These are phyloP conservation scores for Verticillium longisporum DNA, from an alignment of 2,329 filamentous ascomycete genomes.

Conservation along the genomic window DNA sequence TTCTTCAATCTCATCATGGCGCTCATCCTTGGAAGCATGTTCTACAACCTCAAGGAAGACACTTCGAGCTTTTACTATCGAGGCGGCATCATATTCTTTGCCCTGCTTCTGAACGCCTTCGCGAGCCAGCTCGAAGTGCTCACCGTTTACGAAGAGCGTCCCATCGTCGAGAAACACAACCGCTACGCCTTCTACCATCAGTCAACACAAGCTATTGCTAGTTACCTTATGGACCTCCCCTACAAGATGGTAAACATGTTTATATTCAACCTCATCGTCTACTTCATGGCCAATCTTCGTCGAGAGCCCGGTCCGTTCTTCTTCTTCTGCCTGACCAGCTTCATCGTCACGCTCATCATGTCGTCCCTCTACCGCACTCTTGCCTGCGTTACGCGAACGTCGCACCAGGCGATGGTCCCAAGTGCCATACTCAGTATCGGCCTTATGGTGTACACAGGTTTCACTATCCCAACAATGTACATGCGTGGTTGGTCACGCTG, in stretches of 20 bases:
- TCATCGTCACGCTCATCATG: slow-evolving; percentile 21
- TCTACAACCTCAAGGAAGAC: slow-evolving; percentile 49
- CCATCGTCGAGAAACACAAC: slow-evolving; percentile 18
- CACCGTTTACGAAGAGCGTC: slow-evolving; percentile 15
- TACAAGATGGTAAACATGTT: slow-evolving; percentile 37
- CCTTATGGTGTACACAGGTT: slow-evolving; percentile 41
- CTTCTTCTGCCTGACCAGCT: slow-evolving; percentile 40
- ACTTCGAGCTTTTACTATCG: slow-evolving; percentile 48
- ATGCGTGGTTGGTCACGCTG: slow-evolving; percentile 38
- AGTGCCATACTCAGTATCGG: slow-evolving; percentile 42
- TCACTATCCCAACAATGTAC: slow-evolving; percentile 28
- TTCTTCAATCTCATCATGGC: slow-evolving; percentile 31
- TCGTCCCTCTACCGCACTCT: slow-evolving; percentile 18
- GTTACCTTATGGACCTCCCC: slow-evolving; percentile 51
- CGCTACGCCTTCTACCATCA: slow-evolving; percentile 25
- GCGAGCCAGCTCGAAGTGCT: slow-evolving; percentile 13
- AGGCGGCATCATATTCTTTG: slow-evolving; percentile 18
- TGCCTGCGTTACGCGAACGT: slow-evolving; percentile 14
- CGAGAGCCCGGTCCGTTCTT: slow-evolving; percentile 54
- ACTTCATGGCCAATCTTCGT: slow-evolving; percentile 60
- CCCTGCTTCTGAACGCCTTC: slow-evolving; percentile 24
- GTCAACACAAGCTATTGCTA: slow-evolving; percentile 27
- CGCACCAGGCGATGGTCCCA: slow-evolving; percentile 36
- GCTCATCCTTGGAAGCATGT: slow-evolving; percentile 59
- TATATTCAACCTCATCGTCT: slow-evolving; percentile 42